Base-by-base conservation (phyloP, 1,284 basidiomycete genomes). In the Ceratobasidium sp. region DNA sequence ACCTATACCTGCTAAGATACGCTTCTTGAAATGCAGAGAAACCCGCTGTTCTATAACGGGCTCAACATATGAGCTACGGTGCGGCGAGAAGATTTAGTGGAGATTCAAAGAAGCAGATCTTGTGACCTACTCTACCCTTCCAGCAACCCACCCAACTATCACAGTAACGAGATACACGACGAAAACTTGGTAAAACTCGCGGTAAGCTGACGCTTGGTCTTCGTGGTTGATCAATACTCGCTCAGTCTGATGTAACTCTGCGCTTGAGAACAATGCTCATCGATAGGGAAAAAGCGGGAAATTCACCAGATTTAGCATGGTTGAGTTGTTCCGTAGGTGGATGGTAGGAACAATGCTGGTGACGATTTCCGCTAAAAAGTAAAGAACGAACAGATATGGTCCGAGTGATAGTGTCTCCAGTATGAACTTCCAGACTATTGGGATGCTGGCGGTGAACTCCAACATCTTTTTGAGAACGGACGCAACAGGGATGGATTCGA, bases 11-110 rank as follows among this genome's bases (percentile, higher is more conserved):
- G 5, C 30, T 28, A 67, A 34, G n/a, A 67, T 34, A 6, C 50
- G 48, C 50, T 39, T 26, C 23, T 52, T 43, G 39, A 67, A 67
- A 28, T 67, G 50, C 18, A 67, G 21, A 18, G 46, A 23, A 3
- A 67, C 62, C 26, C 62, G 30, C 21, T 67, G 62, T n/a, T 67
- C 34, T 26, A 67, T 36, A 48, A 67, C 43, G 18, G 50, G 36
- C 21, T 34, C 3, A 14, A 4, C 43, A 30, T 67, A 55, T 1
- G 3, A 9, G 2, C 62, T 67, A 28, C 41, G 8, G 21, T 65
- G 6, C 48, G 14, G 52, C 61, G 48, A n/a, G 26, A 23, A 6
- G 23, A n/a, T 28, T 18, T 3, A 16, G 18, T 48, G 12, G 30
- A 4, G 2, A 36, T 14, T 39, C 6, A 6, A 18, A 65, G 8